A percentile compares a stretch with the other conserved stretches of the same genome.
Conservation (phyloP, 306 rosid genomes). For the Cicer chorassanicum region DNA sequence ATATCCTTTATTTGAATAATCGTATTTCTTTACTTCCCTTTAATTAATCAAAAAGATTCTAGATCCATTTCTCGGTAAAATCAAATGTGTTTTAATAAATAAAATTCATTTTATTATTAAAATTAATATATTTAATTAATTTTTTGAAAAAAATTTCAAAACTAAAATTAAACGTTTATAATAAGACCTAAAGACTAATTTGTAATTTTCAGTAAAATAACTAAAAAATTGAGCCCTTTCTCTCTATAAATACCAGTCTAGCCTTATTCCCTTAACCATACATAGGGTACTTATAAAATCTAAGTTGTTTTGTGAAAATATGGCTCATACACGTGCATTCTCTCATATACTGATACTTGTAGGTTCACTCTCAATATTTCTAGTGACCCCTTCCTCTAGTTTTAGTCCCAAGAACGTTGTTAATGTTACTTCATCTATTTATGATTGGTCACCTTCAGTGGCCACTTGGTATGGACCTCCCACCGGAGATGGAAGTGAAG, state of each 20-base stretch:
- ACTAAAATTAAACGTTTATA: no score
- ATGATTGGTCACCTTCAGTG: conserved; percentile 53
- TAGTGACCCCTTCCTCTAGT: conserved; percentile 48
- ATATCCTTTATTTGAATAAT: no score
- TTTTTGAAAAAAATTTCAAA: no score
- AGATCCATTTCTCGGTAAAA: no score
- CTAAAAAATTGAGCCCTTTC: neutral
- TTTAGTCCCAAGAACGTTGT: conserved; percentile 51
- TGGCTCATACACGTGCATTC: conserved; percentile 43
- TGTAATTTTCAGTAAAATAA: no score
- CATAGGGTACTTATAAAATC: neutral
- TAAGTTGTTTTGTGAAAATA: conserved; percentile 13
- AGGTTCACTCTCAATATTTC: conserved; percentile 39
- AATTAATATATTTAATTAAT: no score
- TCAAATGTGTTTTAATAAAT: no score
- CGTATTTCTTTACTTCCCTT: no score
- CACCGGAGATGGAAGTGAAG: conserved; percentile 68
- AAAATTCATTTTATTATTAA: no score
- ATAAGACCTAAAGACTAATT: no score
- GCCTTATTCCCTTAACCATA: conserved; percentile 25
- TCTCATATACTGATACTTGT: conserved; percentile 1
- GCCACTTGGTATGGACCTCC: conserved; percentile 80
- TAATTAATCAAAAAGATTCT: no score
- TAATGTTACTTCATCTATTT: conserved; percentile 46
- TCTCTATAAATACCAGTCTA: conserved; percentile 50